A percentile compares a stretch with the other conserved stretches of the same genome.
phyloP scores from a whole-genome alignment of 2,329 filamentous ascomycete genomes.

The Aspergillus proliferans region DNA sequence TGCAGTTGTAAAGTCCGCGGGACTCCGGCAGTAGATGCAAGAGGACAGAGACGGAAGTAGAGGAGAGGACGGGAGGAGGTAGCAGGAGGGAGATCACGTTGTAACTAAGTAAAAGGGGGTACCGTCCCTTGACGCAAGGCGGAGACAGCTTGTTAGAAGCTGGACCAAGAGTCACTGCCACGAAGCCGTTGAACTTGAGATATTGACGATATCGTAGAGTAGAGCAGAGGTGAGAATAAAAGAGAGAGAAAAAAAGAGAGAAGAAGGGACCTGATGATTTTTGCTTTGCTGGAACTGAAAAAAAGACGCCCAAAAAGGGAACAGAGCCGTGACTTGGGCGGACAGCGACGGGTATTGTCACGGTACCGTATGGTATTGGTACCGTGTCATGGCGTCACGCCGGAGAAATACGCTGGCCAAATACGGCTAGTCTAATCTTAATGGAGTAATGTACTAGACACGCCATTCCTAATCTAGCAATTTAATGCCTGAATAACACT shows the following conservation, averaged over 20 bases:
- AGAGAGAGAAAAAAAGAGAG: conserved; percentile 6
- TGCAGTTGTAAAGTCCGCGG: too few species aligned
- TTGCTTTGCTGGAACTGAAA: not conserved
- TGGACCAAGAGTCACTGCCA: conserved; percentile 12
- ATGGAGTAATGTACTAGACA: too few species aligned
- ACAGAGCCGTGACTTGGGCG: conserved; percentile 2
- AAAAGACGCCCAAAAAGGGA: conserved; percentile 8
- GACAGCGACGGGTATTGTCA: too few species aligned
- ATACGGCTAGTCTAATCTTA: conserved; percentile 2
- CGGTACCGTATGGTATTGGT: not conserved
- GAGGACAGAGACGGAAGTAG: conserved; percentile 12
- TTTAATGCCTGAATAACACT: not conserved
- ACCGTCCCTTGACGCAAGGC: conserved; percentile 22
- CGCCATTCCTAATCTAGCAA: not conserved
- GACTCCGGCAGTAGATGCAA: too few species aligned
- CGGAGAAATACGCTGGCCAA: conserved; percentile 11
- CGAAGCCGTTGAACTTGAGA: conserved; percentile 14
- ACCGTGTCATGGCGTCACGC: not conserved
- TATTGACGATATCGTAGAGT: conserved; percentile 1
- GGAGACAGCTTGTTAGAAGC: conserved; percentile 17
- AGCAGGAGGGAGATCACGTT: conserved; percentile 20
- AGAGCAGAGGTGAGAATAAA: conserved; percentile 7
- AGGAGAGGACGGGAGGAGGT: conserved; percentile 16
- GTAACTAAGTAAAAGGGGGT: conserved; percentile 11
- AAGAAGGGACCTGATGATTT: conserved; percentile 3